Base-by-base conservation (phyloP, 2,329 filamentous ascomycete species). In the Aspergillus luchuensis region DNA sequence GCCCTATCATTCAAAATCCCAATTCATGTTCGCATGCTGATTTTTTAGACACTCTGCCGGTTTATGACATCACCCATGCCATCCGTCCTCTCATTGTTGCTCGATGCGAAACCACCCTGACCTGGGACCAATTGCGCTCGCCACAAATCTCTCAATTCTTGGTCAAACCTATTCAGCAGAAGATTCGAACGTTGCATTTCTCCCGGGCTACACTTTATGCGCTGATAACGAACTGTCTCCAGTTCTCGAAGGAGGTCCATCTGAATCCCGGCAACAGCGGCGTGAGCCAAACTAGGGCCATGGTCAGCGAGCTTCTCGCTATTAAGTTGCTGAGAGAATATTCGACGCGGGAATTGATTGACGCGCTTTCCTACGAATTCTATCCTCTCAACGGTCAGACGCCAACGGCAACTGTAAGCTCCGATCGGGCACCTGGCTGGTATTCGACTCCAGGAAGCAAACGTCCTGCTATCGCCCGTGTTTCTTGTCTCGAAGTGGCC, bases 61-160 rank as follows among this genome's bases (percentile, higher is more conserved):
- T 97, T 60, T 97, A 97, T 81, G 90, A 88, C 75, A 87, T 96
- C 67, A 96, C 93, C 28, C 94, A 97, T 77, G 87, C 91, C 33
- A 93, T 97, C 64, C 90, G 94, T 66, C 87, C 92, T 56, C 84
- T 97, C 59, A 88, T 98, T 62, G 86, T 91, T 66, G 84, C 91
- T 61, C 88, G 91, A 72, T 96, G 92, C 76, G 94, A 98, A 79
- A 97, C 93, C 1, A 94, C 92, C 0, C 80, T 98, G 54, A 89
- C 92, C 15, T 98, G 93, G 93, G 94, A 98, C 66, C 94, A 98
- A 75, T 82, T 98, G 64, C 87, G 93, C 65, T 96, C 92, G n/a
- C 94, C 94, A 3, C 94, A 98, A 74, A 89, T 98, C 59, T 97
- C 92, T 15, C 93, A 97, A 73, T 98, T 98, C 74, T 84, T 98